Evolutionary conservation across 2,329 filamentous ascomycete species (phyloP), one percentile per base, ranked within the genome.

Genomic region (Verticillium tricorpus): DNA sequence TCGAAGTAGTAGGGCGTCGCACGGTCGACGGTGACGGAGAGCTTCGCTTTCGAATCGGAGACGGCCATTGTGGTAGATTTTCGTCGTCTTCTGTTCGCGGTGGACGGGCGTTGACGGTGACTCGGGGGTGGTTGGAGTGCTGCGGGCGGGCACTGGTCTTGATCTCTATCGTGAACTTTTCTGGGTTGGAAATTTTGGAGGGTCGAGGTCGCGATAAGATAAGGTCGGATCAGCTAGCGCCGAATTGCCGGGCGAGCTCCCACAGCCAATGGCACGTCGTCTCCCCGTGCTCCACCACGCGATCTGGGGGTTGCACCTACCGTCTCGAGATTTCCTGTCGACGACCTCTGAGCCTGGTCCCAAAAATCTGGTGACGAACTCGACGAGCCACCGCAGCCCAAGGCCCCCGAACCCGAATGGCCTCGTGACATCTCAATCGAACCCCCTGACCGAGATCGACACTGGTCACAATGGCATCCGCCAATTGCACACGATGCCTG

Each of bases 1-100:
- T 97, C 93, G 80, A 96, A 97, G 68, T 88, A 93, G 81, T 96
- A 96, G 11, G 93, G 93, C 7, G 90, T 96, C 5, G 92, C 89
- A 78, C 96, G 96, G 64, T 88, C 82, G 72, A 92, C 89, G 17
- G 82, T 85, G 65, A 90, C 82, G 55, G 86, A 83, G 62, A 87
- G 79, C 70, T 84, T 85, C 64, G 77, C 74, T 64, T 77, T 75
- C 63, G 76, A 71, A 63, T 67, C 67, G 55, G 76, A 66, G 59
- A 76, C 64, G 32, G 78, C 69, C 73, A 79, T 80, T 59, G 64
- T 61, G 58, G 64, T 28, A 39, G n/a, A 59, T 40, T 28, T n/a
- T n/a, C n/a, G 56, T 52, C 19, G 63, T 50, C 60, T 63, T 37
- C 55, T 52, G 58, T 63, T 67, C 28, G 28, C 28, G 34, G 17